These are phyloP conservation scores for Lactarius hatsudake DNA, from an alignment of 768 basidiomycete species.

Conservation along the genomic window DNA sequence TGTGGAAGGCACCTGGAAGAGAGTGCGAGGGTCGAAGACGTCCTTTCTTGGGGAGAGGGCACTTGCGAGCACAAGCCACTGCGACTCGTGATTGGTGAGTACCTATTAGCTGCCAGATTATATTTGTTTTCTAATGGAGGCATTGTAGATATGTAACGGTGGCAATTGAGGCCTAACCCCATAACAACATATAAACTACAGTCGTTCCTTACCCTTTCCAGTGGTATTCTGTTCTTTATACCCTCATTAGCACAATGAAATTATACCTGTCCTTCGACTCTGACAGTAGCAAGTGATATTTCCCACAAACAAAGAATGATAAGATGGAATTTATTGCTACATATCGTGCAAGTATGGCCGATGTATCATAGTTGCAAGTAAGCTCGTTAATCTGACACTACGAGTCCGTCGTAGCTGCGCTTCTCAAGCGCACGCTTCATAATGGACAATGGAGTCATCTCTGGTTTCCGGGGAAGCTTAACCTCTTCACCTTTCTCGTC, in stretches of 20 bases:
- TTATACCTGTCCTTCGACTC: neutral
- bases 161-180: neutral
- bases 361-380: neutral
- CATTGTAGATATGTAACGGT: neutral
- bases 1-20: conserved; percentile 39
- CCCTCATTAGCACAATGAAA: neutral
- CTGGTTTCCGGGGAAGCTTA: conserved; percentile 33
- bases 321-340: neutral
- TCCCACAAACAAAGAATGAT: neutral
- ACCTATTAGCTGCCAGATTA: neutral
- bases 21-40: conserved; percentile 30
- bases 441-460: conserved; percentile 34
- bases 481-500: conserved; percentile 41
- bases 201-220: neutral
- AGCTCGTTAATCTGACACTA: conserved; percentile 50
- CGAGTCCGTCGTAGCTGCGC: conserved; percentile 54
- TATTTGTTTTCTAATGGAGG: neutral
- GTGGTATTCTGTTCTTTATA: neutral
- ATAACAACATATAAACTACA: neutral
- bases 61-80: conserved; percentile 38
- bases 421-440: conserved; percentile 45
- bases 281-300: neutral
- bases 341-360: neutral
- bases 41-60: conserved; percentile 36
- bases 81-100: conserved; percentile 39